Evolutionary conservation across 805 yeast genomes (phyloP), one percentile per base, ranked within the genome.

Genomic region (Ogataea degrootiae): DNA sequence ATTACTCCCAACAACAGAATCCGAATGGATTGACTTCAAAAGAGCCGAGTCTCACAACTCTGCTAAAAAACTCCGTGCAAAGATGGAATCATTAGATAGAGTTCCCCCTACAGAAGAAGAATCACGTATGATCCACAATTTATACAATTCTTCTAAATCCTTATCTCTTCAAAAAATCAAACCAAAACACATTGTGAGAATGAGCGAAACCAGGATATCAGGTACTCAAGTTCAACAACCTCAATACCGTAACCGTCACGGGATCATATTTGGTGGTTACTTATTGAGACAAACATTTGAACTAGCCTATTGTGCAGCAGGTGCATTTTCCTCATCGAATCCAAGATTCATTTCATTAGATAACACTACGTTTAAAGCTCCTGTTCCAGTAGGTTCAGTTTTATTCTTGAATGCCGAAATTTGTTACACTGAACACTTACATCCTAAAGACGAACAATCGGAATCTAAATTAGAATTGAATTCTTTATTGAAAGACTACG

Each of bases 241-340:
- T 1, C 97, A 91, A 70, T 91, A 90, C 70, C 80, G 97, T 69
- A 91, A 91, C 72, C 80, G 96, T 64, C 96, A 91, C 64, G 86
- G 95, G 4, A 89, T 90, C 88, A 87, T 91, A 41, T 91, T 91
- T 66, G 98, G 98, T 58, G 98, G 98, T 29, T 91, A 91, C 61
- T 71, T 91, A 60, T 77, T 91, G 73, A 81, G 97, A 66, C 96
- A 90, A 68, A 82, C 96, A 2, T 91, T 91, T 64, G 98, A 91
- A 65, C 77, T 91, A 59, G 97, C 96, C 1, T 91, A 90, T 63
- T 89, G 96, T 68, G 81, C 92, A 16, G 89, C 96, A 7, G 96
- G 96, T 6, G 87, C 95, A 1, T 89, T 91, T 60, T 74, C 96
- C 2, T 82, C 82, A 54, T 82, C 92, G 15, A 81, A 85, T 50